Base-by-base conservation (phyloP, 1,139 yeast species). In the Candida dubliniensis region DNA sequence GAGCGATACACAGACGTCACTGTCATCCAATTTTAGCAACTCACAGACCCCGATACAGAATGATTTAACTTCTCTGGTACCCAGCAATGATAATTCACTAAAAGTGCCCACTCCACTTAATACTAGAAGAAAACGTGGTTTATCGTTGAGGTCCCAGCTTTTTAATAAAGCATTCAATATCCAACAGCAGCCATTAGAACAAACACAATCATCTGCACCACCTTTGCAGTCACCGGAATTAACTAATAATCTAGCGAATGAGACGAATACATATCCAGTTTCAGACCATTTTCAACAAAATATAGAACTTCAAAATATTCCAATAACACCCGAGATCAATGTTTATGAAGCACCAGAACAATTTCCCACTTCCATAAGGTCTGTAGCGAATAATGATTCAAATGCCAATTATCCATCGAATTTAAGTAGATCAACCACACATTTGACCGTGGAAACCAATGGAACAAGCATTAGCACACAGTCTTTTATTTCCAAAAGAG, bases 81-180 rank as follows among this genome's bases (percentile, higher is more conserved):
- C 12, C 5, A 18, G 30, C 15, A 25, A 32, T 8, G 12, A 25
- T 2, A 31, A 31, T 29, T 35, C 42, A 8, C 40, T 42, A 23
- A 40, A 31, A 34, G 46, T 43, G 10, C 46, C 57, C 26, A 58
- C 66, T 7, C 67, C 66, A 4, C 66, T 59, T 18, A 51, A 63
- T 3, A 51, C 63, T 3, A 63, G 77, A 40, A 70, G 93, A 50
- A 81, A 79, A 50, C 69, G 96, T 58, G 91, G 95, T 0, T 80
- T 84, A 48, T 84, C 93, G 3, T 66, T 87, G 44, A 73, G 95
- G 53, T 77, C 90, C 0, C 95, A 86, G 63, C 71, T 87, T 50
- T 80, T 87, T 65, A 82, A 78, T 60, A 82, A 78, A 50, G 63
- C 70, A 8, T 52, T 70, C n/a, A 53, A 57, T 31, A 53, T 51